A percentile compares a stretch with the other conserved stretches of the same genome.
phyloP scores from a whole-genome alignment of 2,329 filamentous ascomycete species.

The Colletotrichum scovillei region DNA sequence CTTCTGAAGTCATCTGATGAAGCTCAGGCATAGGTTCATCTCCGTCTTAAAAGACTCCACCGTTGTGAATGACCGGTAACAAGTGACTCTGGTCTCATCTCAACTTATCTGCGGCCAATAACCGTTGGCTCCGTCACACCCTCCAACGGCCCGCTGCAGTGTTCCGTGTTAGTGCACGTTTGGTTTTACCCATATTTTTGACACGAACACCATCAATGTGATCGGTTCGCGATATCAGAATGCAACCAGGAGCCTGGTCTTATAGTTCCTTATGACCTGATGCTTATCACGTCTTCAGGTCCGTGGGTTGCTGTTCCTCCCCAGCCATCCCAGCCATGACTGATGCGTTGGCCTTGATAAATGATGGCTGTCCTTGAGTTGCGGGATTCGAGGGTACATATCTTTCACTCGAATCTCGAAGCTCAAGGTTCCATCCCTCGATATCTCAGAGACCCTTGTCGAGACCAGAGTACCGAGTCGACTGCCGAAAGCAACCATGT shows the following conservation, averaged over 20 bases:
- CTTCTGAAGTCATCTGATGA: constrained; percentile 1
- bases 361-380: neutral
- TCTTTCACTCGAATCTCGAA: neutral
- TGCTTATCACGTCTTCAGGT: neutral
- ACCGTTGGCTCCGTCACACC: constrained; percentile 17
- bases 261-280: neutral
- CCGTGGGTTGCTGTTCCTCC: no score
- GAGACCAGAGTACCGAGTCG: neutral
- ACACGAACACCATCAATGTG: neutral
- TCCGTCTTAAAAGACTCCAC: neutral
- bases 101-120: constrained; percentile 18
- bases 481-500: constrained; percentile 4
- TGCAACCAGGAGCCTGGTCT: neutral
- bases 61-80: constrained; percentile 1
- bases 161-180: constrained; percentile 15
- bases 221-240: neutral
- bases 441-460: neutral
- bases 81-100: constrained; percentile 26
- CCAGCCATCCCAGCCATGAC: no score
- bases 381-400: no score
- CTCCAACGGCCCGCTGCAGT: constrained; percentile 20
- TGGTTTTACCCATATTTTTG: neutral
- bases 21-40: neutral
- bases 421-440: no score
- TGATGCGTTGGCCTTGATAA: neutral